phyloP scores from a whole-genome alignment of 768 basidiomycete genomes.

The Trametes cingulata region DNA sequence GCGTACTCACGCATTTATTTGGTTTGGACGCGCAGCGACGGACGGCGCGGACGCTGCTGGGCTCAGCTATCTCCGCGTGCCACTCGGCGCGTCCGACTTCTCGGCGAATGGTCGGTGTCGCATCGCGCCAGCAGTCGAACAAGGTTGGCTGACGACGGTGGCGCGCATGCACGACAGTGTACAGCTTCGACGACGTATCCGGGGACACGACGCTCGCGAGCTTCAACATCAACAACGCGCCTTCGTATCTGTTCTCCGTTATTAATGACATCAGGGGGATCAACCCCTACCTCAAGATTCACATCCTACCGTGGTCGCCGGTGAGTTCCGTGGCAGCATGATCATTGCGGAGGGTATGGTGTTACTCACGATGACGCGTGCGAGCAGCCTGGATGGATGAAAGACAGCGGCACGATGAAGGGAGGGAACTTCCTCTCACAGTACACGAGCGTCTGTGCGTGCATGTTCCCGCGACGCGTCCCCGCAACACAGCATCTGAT shows the following conservation, averaged over 20 bases:
- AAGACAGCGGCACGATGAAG: constrained; percentile 62
- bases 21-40: constrained; percentile 44
- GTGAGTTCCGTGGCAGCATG: constrained; percentile 41
- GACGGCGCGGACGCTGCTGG: constrained; percentile 66
- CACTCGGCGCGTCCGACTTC: constrained; percentile 76
- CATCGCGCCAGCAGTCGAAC: too few species aligned
- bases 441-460: constrained; percentile 52
- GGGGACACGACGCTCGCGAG: constrained; percentile 58
- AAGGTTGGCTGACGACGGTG: neutral
- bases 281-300: constrained; percentile 54
- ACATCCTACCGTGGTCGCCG: constrained; percentile 74
- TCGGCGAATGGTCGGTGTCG: constrained; percentile 52
- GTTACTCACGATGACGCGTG: neutral
- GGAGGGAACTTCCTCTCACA: constrained; percentile 59
- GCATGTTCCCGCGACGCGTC: neutral
- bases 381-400: constrained; percentile 77
- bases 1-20: neutral
- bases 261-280: constrained; percentile 63
- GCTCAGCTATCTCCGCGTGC: constrained; percentile 66
- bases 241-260: constrained; percentile 63
- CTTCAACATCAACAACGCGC: constrained; percentile 60
- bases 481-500: neutral
- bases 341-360: neutral
- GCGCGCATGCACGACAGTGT: constrained; percentile 37
- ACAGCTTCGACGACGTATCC: constrained; percentile 64